Evolutionary conservation across 2,329 filamentous ascomycete species (phyloP).

Genomic region (Fonsecaea pedrosoi): DNA sequence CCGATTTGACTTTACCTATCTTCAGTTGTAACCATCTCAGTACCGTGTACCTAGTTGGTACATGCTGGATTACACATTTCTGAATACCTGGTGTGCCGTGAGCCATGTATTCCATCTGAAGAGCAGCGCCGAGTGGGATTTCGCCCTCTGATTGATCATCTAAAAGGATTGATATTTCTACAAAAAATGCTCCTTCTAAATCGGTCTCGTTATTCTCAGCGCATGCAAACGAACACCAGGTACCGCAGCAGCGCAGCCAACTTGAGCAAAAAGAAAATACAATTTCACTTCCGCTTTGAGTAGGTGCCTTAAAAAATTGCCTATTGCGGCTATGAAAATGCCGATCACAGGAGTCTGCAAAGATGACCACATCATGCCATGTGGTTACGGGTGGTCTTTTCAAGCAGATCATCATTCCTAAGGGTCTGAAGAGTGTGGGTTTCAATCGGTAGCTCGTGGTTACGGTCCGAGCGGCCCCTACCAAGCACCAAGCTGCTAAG

Average conservation of each 20-base stretch:
- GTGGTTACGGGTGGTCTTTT: not conserved
- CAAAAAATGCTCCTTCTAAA: not conserved
- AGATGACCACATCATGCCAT: conserved; percentile 2
- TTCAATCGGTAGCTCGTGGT: not conserved
- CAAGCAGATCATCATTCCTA: conserved; percentile 1
- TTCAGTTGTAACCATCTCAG: too few species aligned
- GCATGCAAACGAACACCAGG: not conserved
- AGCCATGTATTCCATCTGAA: not conserved
- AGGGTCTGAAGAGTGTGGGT: conserved; percentile 3
- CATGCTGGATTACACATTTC: too few species aligned
- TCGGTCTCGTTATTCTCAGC: not conserved
- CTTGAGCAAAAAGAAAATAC: not conserved
- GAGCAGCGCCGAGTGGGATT: not conserved
- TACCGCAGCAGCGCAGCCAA: not conserved
- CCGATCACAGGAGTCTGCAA: conserved; percentile 2
- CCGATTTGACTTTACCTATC: too few species aligned
- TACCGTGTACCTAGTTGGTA: too few species aligned
- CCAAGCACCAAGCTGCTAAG: not conserved
- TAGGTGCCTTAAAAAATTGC: conserved; percentile 13
- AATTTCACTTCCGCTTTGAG: not conserved
- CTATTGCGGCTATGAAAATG: not conserved
- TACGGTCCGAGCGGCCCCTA: conserved; percentile 3
- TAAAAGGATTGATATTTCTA: not conserved
- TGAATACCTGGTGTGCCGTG: too few species aligned
- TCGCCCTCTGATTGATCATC: not conserved